phyloP scores from a whole-genome alignment of 2,329 filamentous ascomycete species.

The Aspergillus viridinutans region DNA sequence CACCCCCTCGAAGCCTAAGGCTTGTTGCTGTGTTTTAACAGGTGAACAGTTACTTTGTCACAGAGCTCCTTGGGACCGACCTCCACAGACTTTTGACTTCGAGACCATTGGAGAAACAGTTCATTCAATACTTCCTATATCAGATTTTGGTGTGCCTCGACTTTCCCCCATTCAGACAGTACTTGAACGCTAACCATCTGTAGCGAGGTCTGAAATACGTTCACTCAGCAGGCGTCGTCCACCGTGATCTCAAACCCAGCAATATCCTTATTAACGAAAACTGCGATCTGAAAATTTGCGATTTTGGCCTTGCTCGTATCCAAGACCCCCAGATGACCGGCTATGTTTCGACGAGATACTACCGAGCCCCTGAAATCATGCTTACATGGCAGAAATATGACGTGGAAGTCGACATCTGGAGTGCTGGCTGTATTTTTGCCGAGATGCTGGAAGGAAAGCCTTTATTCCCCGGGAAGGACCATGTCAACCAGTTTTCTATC shows the following conservation, averaged over 20 bases:
- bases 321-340: slow-evolving; percentile 99
- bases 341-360: slow-evolving; percentile 98
- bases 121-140: slow-evolving; percentile 99
- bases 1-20: slow-evolving; percentile 25
- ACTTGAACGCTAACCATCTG: slow-evolving; percentile 16
- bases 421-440: slow-evolving; percentile 96
- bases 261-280: slow-evolving; percentile 99
- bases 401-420: slow-evolving; percentile 98
- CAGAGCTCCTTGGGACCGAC: slow-evolving; percentile 93
- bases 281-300: slow-evolving; percentile 98
- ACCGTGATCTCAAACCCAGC: slow-evolving; percentile 95
- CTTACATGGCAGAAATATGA: slow-evolving; percentile 99
- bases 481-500: slow-evolving; percentile 99
- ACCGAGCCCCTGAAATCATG: slow-evolving; percentile 98
- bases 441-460: slow-evolving; percentile 99
- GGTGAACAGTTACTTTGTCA: slow-evolving; percentile 80
- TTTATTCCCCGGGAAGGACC: slow-evolving; percentile 96
- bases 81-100: slow-evolving; percentile 93
- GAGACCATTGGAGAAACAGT: slow-evolving; percentile 95
- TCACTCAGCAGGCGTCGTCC: slow-evolving; percentile 95
- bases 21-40: slow-evolving; percentile 8
- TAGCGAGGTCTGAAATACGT: slow-evolving; percentile 98
- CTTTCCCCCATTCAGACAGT: not conserved
- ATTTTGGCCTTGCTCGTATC: slow-evolving; percentile 94
- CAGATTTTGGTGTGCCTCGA: slow-evolving; percentile 78